Base-by-base conservation (phyloP, 768 basidiomycete species). In the Amanita phalloides region DNA sequence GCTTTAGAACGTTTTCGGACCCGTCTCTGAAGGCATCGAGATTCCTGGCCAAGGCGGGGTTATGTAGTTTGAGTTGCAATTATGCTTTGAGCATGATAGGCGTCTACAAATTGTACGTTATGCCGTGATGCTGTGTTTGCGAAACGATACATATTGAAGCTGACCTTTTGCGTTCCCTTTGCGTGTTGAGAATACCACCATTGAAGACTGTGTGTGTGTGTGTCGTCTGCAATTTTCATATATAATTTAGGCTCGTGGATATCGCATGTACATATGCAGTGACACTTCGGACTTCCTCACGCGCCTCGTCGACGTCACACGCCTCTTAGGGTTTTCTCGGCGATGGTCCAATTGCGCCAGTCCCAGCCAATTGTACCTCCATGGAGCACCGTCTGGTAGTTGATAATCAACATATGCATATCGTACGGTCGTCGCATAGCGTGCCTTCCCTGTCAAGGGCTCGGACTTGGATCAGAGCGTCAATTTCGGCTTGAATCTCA, bases 361-460 rank as follows among this genome's bases (percentile, higher is more conserved):
- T 82, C 81, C 71, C 74, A 83, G 17, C 80, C 79, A 48, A 68
- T 63, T 14, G 71, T 70, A 1, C 80, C 78, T 0, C 79, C 79
- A 59, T 81, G 80, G 1, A 81, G 65, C 1, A 77, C 78, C 32
- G 76, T 74, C 61, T 72, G 58, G 21, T 26, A 8, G 60, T 60
- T 60, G 48, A 26, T 25, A n/a, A 26, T 17, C 13, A 14, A 26
- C 17, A 49, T 33, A 4, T n/a, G 38, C 39, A 7, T 17, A 13
- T 28, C 13, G 5, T 14, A 7, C n/a, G n/a, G 45, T 17, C 14
- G 26, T 32, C 35, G 38, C 45, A 46, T 55, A n/a, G 4, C 17
- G 28, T 46, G 63, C 59, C 55, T 66, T 45, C 45, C 61, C 60
- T 65, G 49, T 6, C 33, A 20, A 48, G 26, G 28, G 13, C 32